phyloP scores from a whole-genome alignment of 805 yeast genomes.

The Metschnikowia gelsemii region DNA sequence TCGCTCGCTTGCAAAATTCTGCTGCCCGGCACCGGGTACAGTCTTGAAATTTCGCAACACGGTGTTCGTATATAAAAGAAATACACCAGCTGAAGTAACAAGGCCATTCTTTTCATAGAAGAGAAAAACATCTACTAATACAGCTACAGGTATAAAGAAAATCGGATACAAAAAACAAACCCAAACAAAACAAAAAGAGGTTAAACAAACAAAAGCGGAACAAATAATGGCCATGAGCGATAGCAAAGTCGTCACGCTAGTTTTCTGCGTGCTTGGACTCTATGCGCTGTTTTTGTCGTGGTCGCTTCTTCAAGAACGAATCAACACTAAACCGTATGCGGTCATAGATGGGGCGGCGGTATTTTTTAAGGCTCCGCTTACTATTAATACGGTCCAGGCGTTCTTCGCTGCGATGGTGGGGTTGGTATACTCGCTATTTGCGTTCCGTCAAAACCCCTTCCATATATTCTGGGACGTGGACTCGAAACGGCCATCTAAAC shows the following conservation, averaged over 20 bases:
- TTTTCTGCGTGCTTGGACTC: slow-evolving; percentile 56
- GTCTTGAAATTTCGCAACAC: too few relatives aligned
- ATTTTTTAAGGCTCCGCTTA: slow-evolving; percentile 70
- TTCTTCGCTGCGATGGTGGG: slow-evolving; percentile 72
- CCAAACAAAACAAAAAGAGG: background rate
- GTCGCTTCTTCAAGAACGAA: slow-evolving; percentile 90
- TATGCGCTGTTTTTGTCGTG: slow-evolving; percentile 86
- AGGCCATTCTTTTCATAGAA: too few relatives aligned
- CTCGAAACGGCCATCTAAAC: background rate
- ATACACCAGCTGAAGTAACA: too few relatives aligned
- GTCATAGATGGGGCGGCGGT: slow-evolving; percentile 35
- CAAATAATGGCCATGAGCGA: slow-evolving; percentile 8
- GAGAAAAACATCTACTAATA: too few relatives aligned
- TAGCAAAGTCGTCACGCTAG: slow-evolving; percentile 23
- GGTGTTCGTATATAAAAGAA: too few relatives aligned
- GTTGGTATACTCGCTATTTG: slow-evolving; percentile 47
- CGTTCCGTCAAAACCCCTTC: slow-evolving; percentile 25
- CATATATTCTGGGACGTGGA: slow-evolving; percentile 5
- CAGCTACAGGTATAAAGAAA: too few relatives aligned
- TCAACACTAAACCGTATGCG: slow-evolving; percentile 75
- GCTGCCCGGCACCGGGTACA: too few relatives aligned
- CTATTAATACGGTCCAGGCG: slow-evolving; percentile 76
- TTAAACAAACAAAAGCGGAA: background rate
- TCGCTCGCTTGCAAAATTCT: background rate
- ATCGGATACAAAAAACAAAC: background rate